Percentiles rank a stretch among this genome's conserved stretches.
phyloP scores from a whole-genome alignment of 371 early-diverging fungal genomes.

The Mucor circinelloides region DNA sequence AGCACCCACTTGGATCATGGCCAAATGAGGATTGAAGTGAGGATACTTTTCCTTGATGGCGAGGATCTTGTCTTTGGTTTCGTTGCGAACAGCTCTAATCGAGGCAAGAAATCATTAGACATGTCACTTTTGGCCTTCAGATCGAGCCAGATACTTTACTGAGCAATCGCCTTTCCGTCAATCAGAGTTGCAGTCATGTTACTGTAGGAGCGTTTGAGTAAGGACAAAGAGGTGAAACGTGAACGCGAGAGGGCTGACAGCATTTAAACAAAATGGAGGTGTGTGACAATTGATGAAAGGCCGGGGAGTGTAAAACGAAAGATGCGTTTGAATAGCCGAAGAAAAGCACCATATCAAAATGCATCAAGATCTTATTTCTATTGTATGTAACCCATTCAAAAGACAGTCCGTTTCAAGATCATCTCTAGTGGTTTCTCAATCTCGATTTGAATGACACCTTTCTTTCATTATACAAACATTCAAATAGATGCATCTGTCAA shows the following conservation, averaged over 20 bases:
- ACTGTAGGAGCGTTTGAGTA: constrained; percentile 10
- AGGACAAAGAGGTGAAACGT: constrained; percentile 9
- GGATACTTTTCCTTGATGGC: constrained; percentile 62
- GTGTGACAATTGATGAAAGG: neutral
- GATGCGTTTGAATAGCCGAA: neutral
- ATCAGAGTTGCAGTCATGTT: constrained; percentile 56
- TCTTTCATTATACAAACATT: neutral
- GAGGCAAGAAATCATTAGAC: neutral
- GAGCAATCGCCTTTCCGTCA: constrained; percentile 72
- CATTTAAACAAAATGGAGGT: neutral
- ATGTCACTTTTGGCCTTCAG: neutral
- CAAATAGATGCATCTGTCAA: too few relatives aligned
- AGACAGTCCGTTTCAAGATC: constrained; percentile 1
- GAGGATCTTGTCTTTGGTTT: constrained; percentile 64
- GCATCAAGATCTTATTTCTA: neutral
- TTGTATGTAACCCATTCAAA: neutral
- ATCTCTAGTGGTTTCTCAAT: neutral
- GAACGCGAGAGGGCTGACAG: constrained; percentile 15
- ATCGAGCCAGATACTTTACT: constrained; percentile 2
- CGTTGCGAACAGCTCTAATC: constrained; percentile 61
- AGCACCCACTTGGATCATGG: constrained; percentile 90
- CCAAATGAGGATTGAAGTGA: constrained; percentile 77
- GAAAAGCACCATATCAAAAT: neutral
- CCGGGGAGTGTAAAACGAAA: neutral
- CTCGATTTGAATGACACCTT: neutral